These are phyloP conservation scores for Colletotrichum spaethianum DNA, from an alignment of 2,329 filamentous ascomycete species.

Conservation along the genomic window DNA sequence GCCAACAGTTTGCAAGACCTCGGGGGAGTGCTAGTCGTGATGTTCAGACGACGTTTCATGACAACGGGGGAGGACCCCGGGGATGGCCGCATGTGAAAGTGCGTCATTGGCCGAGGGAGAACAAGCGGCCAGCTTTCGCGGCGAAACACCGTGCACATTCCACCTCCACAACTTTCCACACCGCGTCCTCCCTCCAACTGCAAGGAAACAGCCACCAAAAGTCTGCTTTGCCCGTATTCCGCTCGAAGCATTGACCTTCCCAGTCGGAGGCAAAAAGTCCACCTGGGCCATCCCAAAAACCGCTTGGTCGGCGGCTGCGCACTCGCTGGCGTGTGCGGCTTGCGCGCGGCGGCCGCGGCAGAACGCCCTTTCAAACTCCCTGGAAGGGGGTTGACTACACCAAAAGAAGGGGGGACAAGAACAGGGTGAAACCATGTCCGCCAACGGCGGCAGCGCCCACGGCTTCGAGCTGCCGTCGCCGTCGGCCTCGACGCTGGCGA, in stretches of 20 bases:
- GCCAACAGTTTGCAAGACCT: background rate
- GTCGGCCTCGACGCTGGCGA: constrained; percentile 25
- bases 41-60: constrained; percentile 35
- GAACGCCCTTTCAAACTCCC: constrained; percentile 1
- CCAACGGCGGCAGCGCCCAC: constrained; percentile 13
- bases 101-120: constrained; percentile 34
- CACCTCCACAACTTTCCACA: constrained; percentile 36
- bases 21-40: constrained; percentile 12
- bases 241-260: constrained; percentile 32
- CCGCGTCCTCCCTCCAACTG: constrained; percentile 13
- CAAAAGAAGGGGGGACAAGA: background rate
- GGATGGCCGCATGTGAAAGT: constrained; percentile 38
- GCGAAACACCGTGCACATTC: constrained; percentile 39
- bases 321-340: background rate
- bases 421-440: constrained; percentile 38
- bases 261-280: background rate
- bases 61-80: constrained; percentile 17
- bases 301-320: constrained; percentile 12
- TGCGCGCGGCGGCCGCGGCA: constrained; percentile 5
- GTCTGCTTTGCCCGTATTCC: background rate
- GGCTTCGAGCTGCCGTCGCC: constrained; percentile 37
- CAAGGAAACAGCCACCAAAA: constrained; percentile 28
- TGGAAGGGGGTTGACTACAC: background rate
- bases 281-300: constrained; percentile 33
- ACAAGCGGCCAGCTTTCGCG: constrained; percentile 18